Percentiles rank a stretch among this genome's conserved stretches.
These are phyloP conservation scores for Ruellia speciosa DNA, from an alignment of 305 asterid genomes.

Conservation along the genomic window DNA sequence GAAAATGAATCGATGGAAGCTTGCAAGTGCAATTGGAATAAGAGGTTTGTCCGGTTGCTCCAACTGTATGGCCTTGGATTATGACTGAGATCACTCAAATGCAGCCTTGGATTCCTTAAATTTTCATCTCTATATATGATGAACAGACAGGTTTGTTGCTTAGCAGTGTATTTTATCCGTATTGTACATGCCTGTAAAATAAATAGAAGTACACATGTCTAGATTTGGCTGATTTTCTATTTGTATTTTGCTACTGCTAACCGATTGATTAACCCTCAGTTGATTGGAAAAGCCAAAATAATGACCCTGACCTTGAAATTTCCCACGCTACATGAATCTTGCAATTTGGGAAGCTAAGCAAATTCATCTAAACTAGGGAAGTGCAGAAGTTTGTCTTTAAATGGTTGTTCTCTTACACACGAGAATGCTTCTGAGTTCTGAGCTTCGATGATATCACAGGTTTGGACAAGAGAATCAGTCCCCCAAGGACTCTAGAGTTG, in stretches of 20 bases:
- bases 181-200: no score
- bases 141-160: conserved; percentile 23
- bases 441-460: conserved; percentile 35
- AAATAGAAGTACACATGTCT: background rate
- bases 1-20: conserved; percentile 6
- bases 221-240: background rate
- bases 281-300: background rate
- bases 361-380: no score
- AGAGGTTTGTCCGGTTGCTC: conserved; percentile 34
- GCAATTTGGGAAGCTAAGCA: no score
- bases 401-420: conserved; percentile 31
- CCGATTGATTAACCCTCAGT: background rate
- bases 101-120: conserved; percentile 38
- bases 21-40: conserved; percentile 20
- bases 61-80: conserved; percentile 30
- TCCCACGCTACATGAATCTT: no score
- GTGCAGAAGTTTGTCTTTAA: conserved; percentile 27
- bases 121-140: conserved; percentile 14
- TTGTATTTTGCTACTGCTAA: background rate
- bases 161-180: background rate
- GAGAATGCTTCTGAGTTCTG: conserved; percentile 23
- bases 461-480: conserved; percentile 28
- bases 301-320: background rate
- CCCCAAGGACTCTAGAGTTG: conserved; percentile 14
- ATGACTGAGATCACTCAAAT: conserved; percentile 23